phyloP scores from a whole-genome alignment of 768 basidiomycete genomes.

The Antrodiella citrinella region DNA sequence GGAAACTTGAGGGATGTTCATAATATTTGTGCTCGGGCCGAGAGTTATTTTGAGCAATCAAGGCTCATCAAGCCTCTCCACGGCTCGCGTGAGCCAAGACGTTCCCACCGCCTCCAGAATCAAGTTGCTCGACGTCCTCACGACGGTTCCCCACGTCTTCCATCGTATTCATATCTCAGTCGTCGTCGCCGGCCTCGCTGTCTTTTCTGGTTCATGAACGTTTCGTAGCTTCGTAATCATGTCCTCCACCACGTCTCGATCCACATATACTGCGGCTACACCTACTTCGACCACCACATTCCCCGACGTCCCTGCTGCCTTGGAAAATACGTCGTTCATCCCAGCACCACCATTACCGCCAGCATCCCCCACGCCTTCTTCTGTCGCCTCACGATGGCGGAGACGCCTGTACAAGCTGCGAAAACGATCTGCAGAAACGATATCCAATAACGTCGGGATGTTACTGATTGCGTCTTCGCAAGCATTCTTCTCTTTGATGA shows the following conservation, averaged over 20 bases:
- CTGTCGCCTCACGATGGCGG: neutral
- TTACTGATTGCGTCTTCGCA: constrained; percentile 50
- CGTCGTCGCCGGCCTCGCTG: neutral
- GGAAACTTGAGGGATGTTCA: no score
- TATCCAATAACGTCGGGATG: constrained; percentile 45
- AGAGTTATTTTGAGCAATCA: neutral
- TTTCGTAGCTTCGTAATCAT: neutral
- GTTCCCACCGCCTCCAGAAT: neutral
- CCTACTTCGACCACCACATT: neutral
- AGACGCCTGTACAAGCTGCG: neutral
- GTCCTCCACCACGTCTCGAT: neutral
- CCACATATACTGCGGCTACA: neutral
- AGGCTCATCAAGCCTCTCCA: neutral
- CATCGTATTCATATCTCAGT: neutral
- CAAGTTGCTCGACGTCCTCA: no score
- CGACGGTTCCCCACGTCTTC: neutral
- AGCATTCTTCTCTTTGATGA: constrained; percentile 54
- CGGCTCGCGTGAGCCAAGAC: neutral
- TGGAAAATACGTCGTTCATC: neutral
- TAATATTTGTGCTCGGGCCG: neutral
- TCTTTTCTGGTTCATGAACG: neutral
- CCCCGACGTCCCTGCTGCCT: neutral
- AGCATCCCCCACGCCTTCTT: neutral
- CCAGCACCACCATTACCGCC: neutral
- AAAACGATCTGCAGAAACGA: neutral